phyloP scores from a whole-genome alignment of 495 filamentous ascomycete species.

The Usnea hakonensis region DNA sequence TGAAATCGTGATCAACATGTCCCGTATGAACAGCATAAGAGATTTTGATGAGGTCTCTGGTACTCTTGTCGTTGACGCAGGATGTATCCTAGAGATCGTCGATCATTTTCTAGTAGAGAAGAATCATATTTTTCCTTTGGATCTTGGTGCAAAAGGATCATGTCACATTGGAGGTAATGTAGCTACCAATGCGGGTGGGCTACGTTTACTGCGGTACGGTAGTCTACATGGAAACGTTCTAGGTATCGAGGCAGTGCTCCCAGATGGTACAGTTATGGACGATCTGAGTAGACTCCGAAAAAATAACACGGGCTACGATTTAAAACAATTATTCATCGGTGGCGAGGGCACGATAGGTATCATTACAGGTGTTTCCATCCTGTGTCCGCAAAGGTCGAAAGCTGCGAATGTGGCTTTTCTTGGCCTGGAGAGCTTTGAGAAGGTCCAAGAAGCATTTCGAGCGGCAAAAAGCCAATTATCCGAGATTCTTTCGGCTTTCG shows the following conservation, averaged over 20 bases:
- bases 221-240: conserved; percentile 88
- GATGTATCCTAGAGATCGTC: conserved; percentile 80
- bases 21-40: conserved; percentile 80
- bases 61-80: conserved; percentile 79
- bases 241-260: conserved; percentile 85
- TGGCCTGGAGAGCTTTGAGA: conserved; percentile 75
- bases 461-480: conserved; percentile 83
- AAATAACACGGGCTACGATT: conserved; percentile 96
- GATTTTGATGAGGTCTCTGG: conserved; percentile 92
- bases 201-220: conserved; percentile 85
- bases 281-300: conserved; percentile 82
- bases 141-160: conserved; percentile 93
- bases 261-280: conserved; percentile 85
- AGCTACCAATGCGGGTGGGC: conserved; percentile 90
- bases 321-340: conserved; percentile 97
- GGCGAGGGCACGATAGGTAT: conserved; percentile 91
- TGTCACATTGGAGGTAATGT: conserved; percentile 98
- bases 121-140: conserved; percentile 83
- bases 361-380: conserved; percentile 80
- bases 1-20: conserved; percentile 88
- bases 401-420: conserved; percentile 89
- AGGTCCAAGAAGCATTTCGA: conserved; percentile 71
- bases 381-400: conserved; percentile 76
- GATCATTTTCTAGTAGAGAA: conserved; percentile 75
- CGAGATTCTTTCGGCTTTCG: conserved; percentile 94